A percentile compares a stretch with the other conserved stretches of the same genome.
Conservation (phyloP, 1,139 yeast genomes). For the Kodamaea alishanica region DNA sequence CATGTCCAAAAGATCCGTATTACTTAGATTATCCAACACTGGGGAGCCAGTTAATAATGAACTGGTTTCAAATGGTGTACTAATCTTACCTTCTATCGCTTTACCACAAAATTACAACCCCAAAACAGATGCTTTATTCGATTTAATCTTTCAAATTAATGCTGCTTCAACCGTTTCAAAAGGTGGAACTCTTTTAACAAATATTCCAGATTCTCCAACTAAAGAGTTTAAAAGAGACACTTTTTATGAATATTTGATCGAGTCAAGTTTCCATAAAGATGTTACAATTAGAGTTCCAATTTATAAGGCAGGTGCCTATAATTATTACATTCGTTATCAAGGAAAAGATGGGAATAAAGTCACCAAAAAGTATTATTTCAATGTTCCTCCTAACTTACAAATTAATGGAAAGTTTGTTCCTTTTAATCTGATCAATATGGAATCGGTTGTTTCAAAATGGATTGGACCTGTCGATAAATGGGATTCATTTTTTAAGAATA, state of each 20-base stretch:
- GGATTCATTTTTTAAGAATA: slow-evolving; percentile 59
- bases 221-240: slow-evolving; percentile 52
- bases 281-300: slow-evolving; percentile 58
- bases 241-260: slow-evolving; percentile 47
- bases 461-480: slow-evolving; percentile 66
- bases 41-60: slow-evolving; percentile 57
- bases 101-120: slow-evolving; percentile 31
- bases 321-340: slow-evolving; percentile 57
- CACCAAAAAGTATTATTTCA: slow-evolving; percentile 66
- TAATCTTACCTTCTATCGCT: slow-evolving; percentile 60
- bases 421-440: slow-evolving; percentile 77
- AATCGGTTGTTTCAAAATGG: slow-evolving; percentile 89
- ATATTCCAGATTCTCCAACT: slow-evolving; percentile 52
- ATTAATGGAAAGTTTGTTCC: slow-evolving; percentile 58
- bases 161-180: slow-evolving; percentile 74
- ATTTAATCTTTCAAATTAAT: slow-evolving; percentile 59
- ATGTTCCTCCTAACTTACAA: slow-evolving; percentile 73
- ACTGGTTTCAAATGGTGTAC: slow-evolving; percentile 51
- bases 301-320: slow-evolving; percentile 74
- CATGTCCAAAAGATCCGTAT: slow-evolving; percentile 22
- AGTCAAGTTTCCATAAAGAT: slow-evolving; percentile 56
- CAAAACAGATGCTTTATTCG: slow-evolving; percentile 46
- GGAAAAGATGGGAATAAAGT: slow-evolving; percentile 29
- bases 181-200: slow-evolving; percentile 69
- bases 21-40: slow-evolving; percentile 49